Percentiles rank a stretch among this genome's conserved stretches.
Evolutionary conservation across 2,329 filamentous ascomycete genomes (phyloP).

Genomic region (Aureobasidium sp.): DNA sequence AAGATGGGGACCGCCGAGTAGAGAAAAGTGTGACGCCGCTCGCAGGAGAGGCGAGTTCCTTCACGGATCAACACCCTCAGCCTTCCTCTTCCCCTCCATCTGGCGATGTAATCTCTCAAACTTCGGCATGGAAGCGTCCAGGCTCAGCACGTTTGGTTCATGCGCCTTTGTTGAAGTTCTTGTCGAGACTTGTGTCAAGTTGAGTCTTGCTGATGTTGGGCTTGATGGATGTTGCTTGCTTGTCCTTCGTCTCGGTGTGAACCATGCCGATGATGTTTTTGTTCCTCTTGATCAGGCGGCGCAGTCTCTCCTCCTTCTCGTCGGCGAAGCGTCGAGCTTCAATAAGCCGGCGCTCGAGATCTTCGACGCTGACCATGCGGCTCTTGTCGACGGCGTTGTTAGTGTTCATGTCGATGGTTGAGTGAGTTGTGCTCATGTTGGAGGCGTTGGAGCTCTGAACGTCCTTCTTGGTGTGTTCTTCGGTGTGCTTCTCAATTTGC

Average conservation of each 20-base stretch:
- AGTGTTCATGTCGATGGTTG: not conserved
- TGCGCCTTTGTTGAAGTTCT: no score
- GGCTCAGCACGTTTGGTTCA: no score
- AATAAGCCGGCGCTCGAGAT: constrained; percentile 26
- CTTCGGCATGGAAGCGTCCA: no score
- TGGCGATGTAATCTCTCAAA: no score
- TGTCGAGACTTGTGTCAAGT: no score
- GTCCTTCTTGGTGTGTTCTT: not conserved
- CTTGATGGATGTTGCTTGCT: no score
- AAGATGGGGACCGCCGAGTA: no score
- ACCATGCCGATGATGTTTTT: constrained; percentile 25
- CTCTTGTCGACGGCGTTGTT: not conserved
- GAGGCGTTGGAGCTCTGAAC: not conserved
- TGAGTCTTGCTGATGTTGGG: no score
- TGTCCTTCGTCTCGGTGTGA: not conserved
- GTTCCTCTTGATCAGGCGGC: constrained; percentile 31
- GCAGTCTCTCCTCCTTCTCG: constrained; percentile 28
- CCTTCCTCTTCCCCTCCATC: no score
- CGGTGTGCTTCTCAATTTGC: not conserved
- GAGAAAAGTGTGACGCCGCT: no score
- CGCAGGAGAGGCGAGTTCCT: no score
- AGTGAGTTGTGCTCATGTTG: not conserved
- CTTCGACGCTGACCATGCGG: constrained; percentile 21
- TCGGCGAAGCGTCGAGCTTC: constrained; percentile 27
- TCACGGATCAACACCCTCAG: no score